Evolutionary conservation across 352 stramenopile species (phyloP).

Genomic region (Phytophthora tubulina): DNA sequence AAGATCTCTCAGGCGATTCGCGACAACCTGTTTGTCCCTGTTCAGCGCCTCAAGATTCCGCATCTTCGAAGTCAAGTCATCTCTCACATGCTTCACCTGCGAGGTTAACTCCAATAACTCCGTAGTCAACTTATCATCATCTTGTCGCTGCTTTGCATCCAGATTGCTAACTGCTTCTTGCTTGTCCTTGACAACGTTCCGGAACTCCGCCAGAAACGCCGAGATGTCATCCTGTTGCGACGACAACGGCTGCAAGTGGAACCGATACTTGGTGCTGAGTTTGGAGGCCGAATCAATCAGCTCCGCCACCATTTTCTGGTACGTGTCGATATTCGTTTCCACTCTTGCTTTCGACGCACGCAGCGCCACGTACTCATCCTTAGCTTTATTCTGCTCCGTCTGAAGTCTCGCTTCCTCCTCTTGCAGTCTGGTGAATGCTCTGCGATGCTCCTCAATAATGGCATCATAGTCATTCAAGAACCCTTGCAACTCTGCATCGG

Average conservation of each 20-base stretch:
- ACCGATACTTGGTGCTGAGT: conserved; percentile 68
- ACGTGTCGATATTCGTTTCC: conserved; percentile 62
- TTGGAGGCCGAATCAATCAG: conserved; percentile 55
- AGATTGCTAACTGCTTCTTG: conserved; percentile 44
- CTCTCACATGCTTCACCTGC: conserved; percentile 57
- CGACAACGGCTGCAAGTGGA: conserved; percentile 61
- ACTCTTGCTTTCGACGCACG: conserved; percentile 51
- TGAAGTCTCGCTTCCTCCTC: conserved; percentile 42
- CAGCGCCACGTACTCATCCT: conserved; percentile 51
- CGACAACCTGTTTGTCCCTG: conserved; percentile 53
- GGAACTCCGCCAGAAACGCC: conserved; percentile 61
- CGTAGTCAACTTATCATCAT: conserved; percentile 56
- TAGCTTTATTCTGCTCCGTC: conserved; percentile 39
- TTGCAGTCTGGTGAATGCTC: conserved; percentile 44
- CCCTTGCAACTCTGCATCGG: conserved; percentile 64
- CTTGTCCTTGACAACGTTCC: conserved; percentile 56
- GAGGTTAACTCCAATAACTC: conserved; percentile 61
- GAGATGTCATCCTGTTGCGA: conserved; percentile 65
- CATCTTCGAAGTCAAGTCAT: conserved; percentile 62
- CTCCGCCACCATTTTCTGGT: conserved; percentile 50
- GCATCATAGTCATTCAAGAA: conserved; percentile 69
- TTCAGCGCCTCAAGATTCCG: conserved; percentile 50
- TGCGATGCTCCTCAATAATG: conserved; percentile 58
- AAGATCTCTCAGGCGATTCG: conserved; percentile 52
- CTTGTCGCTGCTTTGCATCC: conserved; percentile 51